Evolutionary conservation across 2,329 filamentous ascomycete genomes (phyloP).

Genomic region (Scedosporium aurantiacum): DNA sequence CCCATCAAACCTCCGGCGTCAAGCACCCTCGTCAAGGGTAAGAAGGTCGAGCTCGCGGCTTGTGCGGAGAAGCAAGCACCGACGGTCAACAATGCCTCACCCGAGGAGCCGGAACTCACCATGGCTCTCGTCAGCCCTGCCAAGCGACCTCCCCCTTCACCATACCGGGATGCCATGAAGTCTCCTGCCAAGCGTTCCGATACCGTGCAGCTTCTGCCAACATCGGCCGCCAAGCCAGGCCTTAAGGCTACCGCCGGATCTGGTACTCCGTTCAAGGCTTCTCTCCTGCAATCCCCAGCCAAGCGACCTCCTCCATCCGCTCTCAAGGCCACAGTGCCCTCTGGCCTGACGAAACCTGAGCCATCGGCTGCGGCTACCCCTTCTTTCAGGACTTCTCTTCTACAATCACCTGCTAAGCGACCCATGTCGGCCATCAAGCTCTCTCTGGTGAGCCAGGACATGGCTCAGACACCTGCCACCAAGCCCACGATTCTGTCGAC

Average conservation of each 20-base stretch:
- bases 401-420: slow-evolving; percentile 16
- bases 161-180: slow-evolving; percentile 43
- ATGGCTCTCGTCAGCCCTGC: slow-evolving; percentile 41
- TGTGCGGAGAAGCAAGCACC: slow-evolving; percentile 10
- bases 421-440: slow-evolving; percentile 23
- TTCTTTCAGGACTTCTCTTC: slow-evolving; percentile 2
- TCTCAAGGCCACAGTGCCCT: background rate
- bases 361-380: background rate
- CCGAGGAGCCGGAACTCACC: background rate
- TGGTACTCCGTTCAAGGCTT: slow-evolving; percentile 29
- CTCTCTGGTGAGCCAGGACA: background rate
- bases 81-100: background rate
- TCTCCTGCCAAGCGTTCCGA: slow-evolving; percentile 47
- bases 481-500: slow-evolving; percentile 24
- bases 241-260: slow-evolving; percentile 14
- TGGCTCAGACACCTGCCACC: slow-evolving; percentile 12
- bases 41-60: background rate
- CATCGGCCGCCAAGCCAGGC: background rate
- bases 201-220: slow-evolving; percentile 16
- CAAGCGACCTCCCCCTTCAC: slow-evolving; percentile 39
- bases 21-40: background rate
- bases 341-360: background rate
- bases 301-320: slow-evolving; percentile 25
- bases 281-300: slow-evolving; percentile 40
- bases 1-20: slow-evolving; percentile 36